A percentile compares a stretch with the other conserved stretches of the same genome.
phyloP scores from a whole-genome alignment of 2,329 filamentous ascomycete genomes.

The Xylaria sp. region DNA sequence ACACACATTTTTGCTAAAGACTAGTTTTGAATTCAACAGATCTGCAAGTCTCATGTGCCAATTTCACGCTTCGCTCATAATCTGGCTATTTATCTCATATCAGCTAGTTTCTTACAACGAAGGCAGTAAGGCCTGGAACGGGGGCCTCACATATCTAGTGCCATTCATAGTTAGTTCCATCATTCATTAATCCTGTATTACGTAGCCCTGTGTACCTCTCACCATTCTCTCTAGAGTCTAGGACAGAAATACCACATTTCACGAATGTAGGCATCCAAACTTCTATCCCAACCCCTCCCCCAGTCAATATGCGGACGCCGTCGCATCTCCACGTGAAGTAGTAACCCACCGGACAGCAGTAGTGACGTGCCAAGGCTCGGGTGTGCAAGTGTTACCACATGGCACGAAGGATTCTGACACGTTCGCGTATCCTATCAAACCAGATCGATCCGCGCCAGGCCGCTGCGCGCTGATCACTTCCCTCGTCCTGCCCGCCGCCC shows the following conservation, averaged over 20 bases:
- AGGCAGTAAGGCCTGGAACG: background rate
- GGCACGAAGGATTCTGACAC: constrained; percentile 33
- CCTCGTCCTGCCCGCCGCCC: background rate
- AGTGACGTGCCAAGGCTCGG: constrained; percentile 27
- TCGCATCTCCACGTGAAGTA: constrained; percentile 25
- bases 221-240: constrained; percentile 5
- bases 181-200: background rate
- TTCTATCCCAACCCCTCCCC: constrained; percentile 9
- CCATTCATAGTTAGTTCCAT: background rate
- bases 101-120: background rate
- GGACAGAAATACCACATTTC: constrained; percentile 1
- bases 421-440: constrained; percentile 28
- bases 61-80: background rate
- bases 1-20: background rate
- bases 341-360: constrained; percentile 13
- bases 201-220: background rate
- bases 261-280: background rate
- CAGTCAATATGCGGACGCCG: background rate
- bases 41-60: background rate
- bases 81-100: background rate
- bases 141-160: constrained; percentile 1
- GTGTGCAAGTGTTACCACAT: constrained; percentile 30
- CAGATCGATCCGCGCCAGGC: constrained; percentile 6
- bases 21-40: background rate
- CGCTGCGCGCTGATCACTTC: background rate